These are phyloP conservation scores for Penicillium sp. DNA, from an alignment of 2,329 filamentous ascomycete genomes.

Conservation along the genomic window DNA sequence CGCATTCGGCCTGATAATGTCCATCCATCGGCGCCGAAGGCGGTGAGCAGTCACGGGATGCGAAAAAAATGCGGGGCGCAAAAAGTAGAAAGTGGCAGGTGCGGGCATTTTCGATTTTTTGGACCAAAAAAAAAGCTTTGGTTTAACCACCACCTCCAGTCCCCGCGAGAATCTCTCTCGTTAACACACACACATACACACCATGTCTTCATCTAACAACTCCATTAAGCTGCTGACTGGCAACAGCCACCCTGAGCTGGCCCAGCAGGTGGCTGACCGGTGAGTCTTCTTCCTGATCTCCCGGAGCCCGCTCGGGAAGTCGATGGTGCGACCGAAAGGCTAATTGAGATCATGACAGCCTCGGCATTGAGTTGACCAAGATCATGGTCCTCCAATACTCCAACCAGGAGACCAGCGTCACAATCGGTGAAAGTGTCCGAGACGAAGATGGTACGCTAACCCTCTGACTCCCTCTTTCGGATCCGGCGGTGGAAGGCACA, in stretches of 20 bases:
- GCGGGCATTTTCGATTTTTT: slow-evolving; percentile 25
- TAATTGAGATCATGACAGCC: slow-evolving; percentile 42
- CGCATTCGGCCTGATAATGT: background rate
- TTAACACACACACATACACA: slow-evolving; percentile 6
- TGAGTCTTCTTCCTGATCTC: slow-evolving; percentile 40
- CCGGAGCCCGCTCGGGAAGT: background rate
- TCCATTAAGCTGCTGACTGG: slow-evolving; percentile 74
- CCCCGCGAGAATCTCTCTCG: slow-evolving; percentile 10
- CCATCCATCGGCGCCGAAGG: slow-evolving; percentile 5
- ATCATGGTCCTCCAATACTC: slow-evolving; percentile 69
- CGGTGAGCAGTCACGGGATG: slow-evolving; percentile 28
- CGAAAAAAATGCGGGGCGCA: slow-evolving; percentile 27
- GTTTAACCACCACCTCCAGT: slow-evolving; percentile 6
- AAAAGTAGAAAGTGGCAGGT: slow-evolving; percentile 13
- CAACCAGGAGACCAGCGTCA: slow-evolving; percentile 67
- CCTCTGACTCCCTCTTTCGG: slow-evolving; percentile 13
- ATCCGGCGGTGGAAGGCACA: slow-evolving; percentile 10
- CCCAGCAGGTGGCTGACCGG: slow-evolving; percentile 68
- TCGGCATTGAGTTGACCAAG: slow-evolving; percentile 68
- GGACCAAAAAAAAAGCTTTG: slow-evolving; percentile 10
- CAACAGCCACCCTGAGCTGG: slow-evolving; percentile 73
- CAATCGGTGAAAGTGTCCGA: slow-evolving; percentile 91
- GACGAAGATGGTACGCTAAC: slow-evolving; percentile 77
- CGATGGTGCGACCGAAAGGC: slow-evolving; percentile 3
- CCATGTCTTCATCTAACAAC: slow-evolving; percentile 64